phyloP scores from a whole-genome alignment of 1,284 basidiomycete genomes.

The Mycosarcoma maydis region DNA sequence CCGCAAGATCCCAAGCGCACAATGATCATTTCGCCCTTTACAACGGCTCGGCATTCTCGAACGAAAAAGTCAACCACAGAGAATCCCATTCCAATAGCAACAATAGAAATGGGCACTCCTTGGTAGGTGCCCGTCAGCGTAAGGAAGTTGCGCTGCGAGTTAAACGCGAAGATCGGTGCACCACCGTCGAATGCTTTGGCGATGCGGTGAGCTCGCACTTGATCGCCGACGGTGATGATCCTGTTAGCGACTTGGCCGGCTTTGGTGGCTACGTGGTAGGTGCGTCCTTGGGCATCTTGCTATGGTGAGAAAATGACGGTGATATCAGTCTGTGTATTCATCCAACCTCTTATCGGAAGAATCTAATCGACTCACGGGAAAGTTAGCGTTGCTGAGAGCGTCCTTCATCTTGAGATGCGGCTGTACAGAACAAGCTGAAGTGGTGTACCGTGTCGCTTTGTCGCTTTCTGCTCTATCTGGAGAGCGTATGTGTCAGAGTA shows the following conservation, averaged over 20 bases:
- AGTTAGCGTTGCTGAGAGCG: slow-evolving; percentile 55
- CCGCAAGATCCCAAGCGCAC: slow-evolving; percentile 72
- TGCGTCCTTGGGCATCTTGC: slow-evolving; percentile 50
- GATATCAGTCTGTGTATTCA: background rate
- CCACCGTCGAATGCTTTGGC: slow-evolving; percentile 73
- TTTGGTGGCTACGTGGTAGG: slow-evolving; percentile 53
- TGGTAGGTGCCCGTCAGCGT: slow-evolving; percentile 81
- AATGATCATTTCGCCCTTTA: slow-evolving; percentile 79
- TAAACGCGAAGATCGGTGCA: slow-evolving; percentile 72
- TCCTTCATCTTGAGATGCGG: slow-evolving; percentile 48
- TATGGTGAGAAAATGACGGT: background rate
- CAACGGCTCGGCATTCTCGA: slow-evolving; percentile 80
- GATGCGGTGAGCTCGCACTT: slow-evolving; percentile 75
- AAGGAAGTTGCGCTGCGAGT: slow-evolving; percentile 80
- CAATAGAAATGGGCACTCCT: slow-evolving; percentile 76
- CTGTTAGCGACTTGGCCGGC: slow-evolving; percentile 75
- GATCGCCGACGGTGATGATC: slow-evolving; percentile 80
- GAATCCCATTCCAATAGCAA: slow-evolving; percentile 83
- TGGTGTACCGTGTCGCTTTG: background rate
- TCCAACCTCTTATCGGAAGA: too few species aligned
- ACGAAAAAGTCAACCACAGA: slow-evolving; percentile 77
- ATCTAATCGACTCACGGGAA: slow-evolving; percentile 35
- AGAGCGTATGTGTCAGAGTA: too few species aligned
- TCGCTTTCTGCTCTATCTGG: background rate
- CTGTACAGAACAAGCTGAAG: too few species aligned